Base-by-base conservation (phyloP, 768 basidiomycete species). In the Infundibulicybe gibba region DNA sequence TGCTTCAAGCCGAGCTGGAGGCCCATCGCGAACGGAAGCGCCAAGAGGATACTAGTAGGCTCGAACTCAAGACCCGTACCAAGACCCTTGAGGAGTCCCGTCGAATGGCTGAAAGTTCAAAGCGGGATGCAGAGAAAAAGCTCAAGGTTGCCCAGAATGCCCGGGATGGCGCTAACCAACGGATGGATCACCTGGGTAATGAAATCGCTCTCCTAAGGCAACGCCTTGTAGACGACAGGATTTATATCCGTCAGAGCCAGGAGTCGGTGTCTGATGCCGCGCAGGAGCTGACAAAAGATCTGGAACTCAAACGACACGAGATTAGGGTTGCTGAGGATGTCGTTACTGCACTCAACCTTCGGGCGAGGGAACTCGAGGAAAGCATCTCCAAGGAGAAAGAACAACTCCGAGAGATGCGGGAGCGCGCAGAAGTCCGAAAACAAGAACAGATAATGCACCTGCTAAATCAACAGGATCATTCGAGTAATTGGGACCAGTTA, bases 71-170 rank as follows among this genome's bases (percentile, higher is more conserved):
- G 64, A 64, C 76, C n/a, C 83, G 85, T 41, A 89, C 88, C 41
- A 95, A 94, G 67, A 63, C 73, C 2, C 70, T 97, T 2, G 95
- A 99, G 54, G 95, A 99, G 61, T 70, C 81, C 45, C 89, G 86
- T 65, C 84, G 95, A 30, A 71, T 71, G 21, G 91, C 93, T 10
- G 97, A 99, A 65, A 72, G 79, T 43, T 65, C 73, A 43, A 87
- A 83, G 60, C 77, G 83, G 39, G 94, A 97, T 40, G 91, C 87
- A 3, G 95, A 98, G 66, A 93, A 90, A 71, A 84, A 84, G 54
- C 74, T 94, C 49, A 87, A 83, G 56, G 71, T 75, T n/a, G 81
- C 80, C 13, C 81, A 83, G 61, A 72, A 60, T 37, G 69, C 76
- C 50, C 79, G 85, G 31, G 84, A 89, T 57, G 82, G 74, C 45